These are phyloP conservation scores for Talaromyces sp. DNA, from an alignment of 2,329 filamentous ascomycete genomes.

Conservation along the genomic window DNA sequence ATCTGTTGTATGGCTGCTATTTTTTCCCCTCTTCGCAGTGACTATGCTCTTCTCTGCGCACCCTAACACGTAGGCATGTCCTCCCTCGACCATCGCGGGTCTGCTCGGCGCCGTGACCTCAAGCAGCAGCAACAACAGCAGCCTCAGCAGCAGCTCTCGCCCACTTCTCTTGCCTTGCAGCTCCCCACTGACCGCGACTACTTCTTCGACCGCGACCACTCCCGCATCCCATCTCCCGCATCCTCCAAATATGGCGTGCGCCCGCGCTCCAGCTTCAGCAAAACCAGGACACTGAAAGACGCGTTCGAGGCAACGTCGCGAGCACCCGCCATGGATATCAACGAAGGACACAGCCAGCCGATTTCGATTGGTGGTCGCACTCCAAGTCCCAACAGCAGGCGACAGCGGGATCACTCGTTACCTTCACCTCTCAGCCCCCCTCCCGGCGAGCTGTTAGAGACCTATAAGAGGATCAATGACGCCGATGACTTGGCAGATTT, in stretches of 20 bases:
- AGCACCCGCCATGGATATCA: conserved; percentile 21
- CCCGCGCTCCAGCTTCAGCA: conserved; percentile 27
- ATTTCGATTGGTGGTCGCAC: conserved; percentile 15
- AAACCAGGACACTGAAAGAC: conserved; percentile 33
- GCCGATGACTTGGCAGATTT: conserved; percentile 30
- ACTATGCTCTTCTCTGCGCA: background rate
- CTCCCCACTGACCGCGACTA: conserved; percentile 19
- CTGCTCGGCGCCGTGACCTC: conserved; percentile 25
- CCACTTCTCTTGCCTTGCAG: conserved; percentile 21
- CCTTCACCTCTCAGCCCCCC: conserved; percentile 31
- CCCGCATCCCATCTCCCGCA: conserved; percentile 22
- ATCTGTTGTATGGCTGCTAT: background rate
- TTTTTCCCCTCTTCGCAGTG: background rate
- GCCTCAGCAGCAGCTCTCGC: background rate
- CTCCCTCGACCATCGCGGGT: conserved; percentile 21
- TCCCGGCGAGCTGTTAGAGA: conserved; percentile 32
- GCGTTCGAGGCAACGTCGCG: conserved; percentile 33
- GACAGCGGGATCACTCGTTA: conserved; percentile 17
- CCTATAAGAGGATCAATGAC: conserved; percentile 35
- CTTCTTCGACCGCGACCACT: conserved; percentile 17
- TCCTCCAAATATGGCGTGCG: conserved; percentile 22
- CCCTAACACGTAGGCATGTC: conserved; percentile 23
- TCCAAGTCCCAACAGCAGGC: conserved; percentile 26
- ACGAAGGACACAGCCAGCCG: conserved; percentile 11
- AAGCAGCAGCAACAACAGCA: conserved; percentile 17